These are phyloP conservation scores for Trichophyton schoenleinii DNA, from an alignment of 2,329 filamentous ascomycete species.

Conservation along the genomic window DNA sequence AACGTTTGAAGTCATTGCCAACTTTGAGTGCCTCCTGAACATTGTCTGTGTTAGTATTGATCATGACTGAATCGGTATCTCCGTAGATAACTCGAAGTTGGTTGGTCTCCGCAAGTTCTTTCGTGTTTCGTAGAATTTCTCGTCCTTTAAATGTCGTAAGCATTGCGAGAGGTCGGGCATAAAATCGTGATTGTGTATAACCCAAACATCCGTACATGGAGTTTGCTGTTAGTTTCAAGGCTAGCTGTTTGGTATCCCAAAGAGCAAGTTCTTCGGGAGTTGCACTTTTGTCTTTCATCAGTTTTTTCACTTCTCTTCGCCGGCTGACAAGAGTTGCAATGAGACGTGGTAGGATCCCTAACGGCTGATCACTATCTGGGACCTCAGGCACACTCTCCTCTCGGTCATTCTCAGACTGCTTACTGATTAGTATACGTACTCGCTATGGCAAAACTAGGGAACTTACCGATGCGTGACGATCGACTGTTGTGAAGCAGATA, in stretches of 20 bases:
- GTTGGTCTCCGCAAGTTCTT: conserved; percentile 84
- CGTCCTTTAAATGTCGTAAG: conserved; percentile 95
- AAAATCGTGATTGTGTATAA: conserved; percentile 94
- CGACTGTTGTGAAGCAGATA: conserved; percentile 97
- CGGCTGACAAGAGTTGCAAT: conserved; percentile 85
- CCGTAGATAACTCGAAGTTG: conserved; percentile 94
- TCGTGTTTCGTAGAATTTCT: conserved; percentile 92
- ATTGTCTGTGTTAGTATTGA: conserved; percentile 94
- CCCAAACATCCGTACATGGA: conserved; percentile 99
- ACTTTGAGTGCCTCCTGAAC: conserved; percentile 82
- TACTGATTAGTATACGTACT: conserved; percentile 12
- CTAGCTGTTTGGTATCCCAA: conserved; percentile 97
- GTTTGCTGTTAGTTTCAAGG: conserved; percentile 93
- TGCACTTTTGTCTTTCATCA: conserved; percentile 90
- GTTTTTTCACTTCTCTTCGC: conserved; percentile 79
- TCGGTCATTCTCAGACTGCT: conserved; percentile 48
- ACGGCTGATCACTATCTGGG: conserved; percentile 54
- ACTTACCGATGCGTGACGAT: conserved; percentile 58
- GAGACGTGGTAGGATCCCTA: conserved; percentile 76
- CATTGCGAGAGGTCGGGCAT: conserved; percentile 85
- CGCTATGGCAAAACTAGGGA: not conserved
- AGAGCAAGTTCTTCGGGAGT: conserved; percentile 77
- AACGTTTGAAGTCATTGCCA: conserved; percentile 85
- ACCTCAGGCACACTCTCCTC: conserved; percentile 85
- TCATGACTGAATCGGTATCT: conserved; percentile 99